Evolutionary conservation across 1,139 yeast species (phyloP).

Genomic region (Chernovozyma aurita): DNA sequence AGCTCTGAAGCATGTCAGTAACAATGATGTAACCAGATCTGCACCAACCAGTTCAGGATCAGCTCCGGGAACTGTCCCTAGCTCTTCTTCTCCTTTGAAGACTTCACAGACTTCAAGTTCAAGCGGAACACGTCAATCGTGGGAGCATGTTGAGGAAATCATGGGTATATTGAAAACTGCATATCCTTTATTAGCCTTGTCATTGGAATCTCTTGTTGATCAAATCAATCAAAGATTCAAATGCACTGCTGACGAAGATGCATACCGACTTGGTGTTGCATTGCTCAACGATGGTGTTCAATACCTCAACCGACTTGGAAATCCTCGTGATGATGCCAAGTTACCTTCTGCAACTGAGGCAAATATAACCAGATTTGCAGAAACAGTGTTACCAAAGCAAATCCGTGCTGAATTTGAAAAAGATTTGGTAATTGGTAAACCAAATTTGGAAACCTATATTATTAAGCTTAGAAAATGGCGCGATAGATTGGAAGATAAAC

Average conservation of each 20-base stretch:
- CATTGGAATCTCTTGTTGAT: slow-evolving; percentile 91
- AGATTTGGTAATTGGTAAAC: slow-evolving; percentile 84
- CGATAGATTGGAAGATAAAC: slow-evolving; percentile 83
- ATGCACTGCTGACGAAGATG: slow-evolving; percentile 93
- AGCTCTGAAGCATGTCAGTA: neutral
- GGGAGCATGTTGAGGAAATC: slow-evolving; percentile 94
- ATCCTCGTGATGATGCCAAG: slow-evolving; percentile 83
- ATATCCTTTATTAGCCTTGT: slow-evolving; percentile 86
- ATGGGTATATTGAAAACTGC: slow-evolving; percentile 95
- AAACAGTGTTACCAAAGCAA: slow-evolving; percentile 86
- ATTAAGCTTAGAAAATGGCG: slow-evolving; percentile 86
- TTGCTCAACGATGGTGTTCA: slow-evolving; percentile 91
- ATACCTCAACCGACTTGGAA: slow-evolving; percentile 74
- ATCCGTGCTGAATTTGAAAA: slow-evolving; percentile 87
- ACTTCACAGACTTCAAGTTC: slow-evolving; percentile 2
- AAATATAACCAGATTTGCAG: slow-evolving; percentile 85
- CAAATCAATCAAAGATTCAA: slow-evolving; percentile 93
- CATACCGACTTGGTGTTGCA: slow-evolving; percentile 89
- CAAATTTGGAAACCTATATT: slow-evolving; percentile 85
- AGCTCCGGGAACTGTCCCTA: slow-evolving; percentile 3
- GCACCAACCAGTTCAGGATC: neutral
- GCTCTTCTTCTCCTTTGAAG: slow-evolving; percentile 1
- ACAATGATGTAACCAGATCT: neutral
- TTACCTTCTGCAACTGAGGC: slow-evolving; percentile 91
- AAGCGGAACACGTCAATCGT: slow-evolving; percentile 53